Base-by-base conservation (phyloP, 2,329 filamentous ascomycete genomes). In the Ophiognomonia clavigignenti-juglandacearum region DNA sequence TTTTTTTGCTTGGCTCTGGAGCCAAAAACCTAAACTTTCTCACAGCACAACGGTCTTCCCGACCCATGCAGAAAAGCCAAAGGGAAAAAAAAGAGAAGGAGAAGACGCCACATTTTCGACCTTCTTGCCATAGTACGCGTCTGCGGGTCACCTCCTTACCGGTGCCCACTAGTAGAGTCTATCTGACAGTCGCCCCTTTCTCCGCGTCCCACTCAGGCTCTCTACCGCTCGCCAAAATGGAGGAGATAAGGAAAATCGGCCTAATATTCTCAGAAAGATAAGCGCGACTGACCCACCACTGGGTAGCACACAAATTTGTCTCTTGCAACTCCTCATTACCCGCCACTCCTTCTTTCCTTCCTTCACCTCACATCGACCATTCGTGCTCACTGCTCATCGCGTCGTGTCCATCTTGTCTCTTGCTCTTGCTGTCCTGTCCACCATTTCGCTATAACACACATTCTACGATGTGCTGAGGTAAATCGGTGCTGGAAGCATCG, bases 401-500 rank as follows among this genome's bases (percentile, higher is more conserved):
- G 32, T n/a, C n/a, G n/a, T n/a, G n/a, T n/a, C n/a, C n/a, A n/a
- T n/a, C n/a, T n/a, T n/a, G n/a, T n/a, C n/a, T n/a, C n/a, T 16
- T 16, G 14, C 9, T 16, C 32, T 7, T n/a, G 19, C 16, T n/a
- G 9, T 34, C 9, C 9, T 14, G 11, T 32, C 9, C 31, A 32
- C 14, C 26, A 31, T 43, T 29, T 14, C 7, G 32, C n/a, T 20
- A 29, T 13, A 22, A 36, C 22, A 9, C 35, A 16, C n/a, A 36
- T 20, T 24, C 35, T 49, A 51, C 38, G 39, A 51, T 51, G 49
- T 51, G 49, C 49, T 51, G 49, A 51, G 49, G 27, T n/a, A 32
- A 45, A 45, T 11, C 47, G 50, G 46, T 49, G 50, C 50, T 46
- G 46, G 50, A 52, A 49, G 46, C 50, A 52, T 52, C 46, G 42